These are phyloP conservation scores for Phaffomyces thermotolerans DNA, from an alignment of 805 yeast genomes.

Conservation along the genomic window DNA sequence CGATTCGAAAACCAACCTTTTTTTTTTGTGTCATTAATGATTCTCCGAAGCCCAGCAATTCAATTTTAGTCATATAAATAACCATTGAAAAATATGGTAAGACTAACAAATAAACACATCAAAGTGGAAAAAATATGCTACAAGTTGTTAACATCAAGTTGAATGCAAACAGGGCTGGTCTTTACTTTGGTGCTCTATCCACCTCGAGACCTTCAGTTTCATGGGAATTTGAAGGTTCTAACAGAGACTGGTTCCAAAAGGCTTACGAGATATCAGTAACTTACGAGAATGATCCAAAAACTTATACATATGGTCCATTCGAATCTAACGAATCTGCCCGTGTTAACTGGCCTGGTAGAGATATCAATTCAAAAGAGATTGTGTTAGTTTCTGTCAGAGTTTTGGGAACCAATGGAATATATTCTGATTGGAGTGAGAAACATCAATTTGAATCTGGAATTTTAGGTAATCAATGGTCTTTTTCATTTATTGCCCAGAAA, in stretches of 20 bases:
- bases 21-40: no score
- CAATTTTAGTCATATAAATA: no score
- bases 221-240: conserved; percentile 11
- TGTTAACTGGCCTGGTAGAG: conserved; percentile 10
- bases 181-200: conserved; percentile 6
- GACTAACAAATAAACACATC: no score
- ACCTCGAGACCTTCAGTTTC: conserved; percentile 6
- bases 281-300: conserved; percentile 2
- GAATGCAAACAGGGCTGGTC: conserved; percentile 3
- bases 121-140: conserved; percentile 8
- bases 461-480: conserved; percentile 9
- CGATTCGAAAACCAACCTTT: no score
- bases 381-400: conserved; percentile 7
- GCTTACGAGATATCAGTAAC: conserved; percentile 3
- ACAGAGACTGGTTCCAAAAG: conserved; percentile 10
- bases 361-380: conserved; percentile 5
- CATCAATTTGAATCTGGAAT: conserved; percentile 4
- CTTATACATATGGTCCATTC: neutral
- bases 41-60: no score
- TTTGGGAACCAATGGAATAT: conserved; percentile 9
- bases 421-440: conserved; percentile 9
- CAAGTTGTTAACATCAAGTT: conserved; percentile 2
- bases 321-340: conserved; percentile 2
- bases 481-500: conserved; percentile 7
- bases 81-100: no score